Evolutionary conservation across 192 early-diverging fungal species (phyloP).

Genomic region (Rhizoclosmatium sp.): DNA sequence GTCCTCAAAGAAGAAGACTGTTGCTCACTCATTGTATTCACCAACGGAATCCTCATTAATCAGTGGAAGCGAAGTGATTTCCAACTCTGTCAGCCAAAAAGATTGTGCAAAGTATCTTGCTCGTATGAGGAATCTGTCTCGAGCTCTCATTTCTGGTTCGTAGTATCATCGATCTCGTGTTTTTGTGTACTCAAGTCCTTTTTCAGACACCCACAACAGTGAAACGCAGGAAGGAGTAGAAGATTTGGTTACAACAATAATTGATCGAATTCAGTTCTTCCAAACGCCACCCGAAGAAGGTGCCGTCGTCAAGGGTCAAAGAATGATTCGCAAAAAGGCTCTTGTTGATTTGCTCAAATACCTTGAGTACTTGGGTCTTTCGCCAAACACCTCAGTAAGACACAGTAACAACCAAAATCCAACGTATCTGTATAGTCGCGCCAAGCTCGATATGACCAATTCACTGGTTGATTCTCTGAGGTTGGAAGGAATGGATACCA

Average conservation of each 20-base stretch:
- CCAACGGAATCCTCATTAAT: conserved; percentile 7
- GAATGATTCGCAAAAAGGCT: conserved; percentile 78
- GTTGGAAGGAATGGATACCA: conserved; percentile 15
- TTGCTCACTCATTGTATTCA: not conserved
- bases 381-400: conserved; percentile 41
- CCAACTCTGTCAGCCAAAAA: not conserved
- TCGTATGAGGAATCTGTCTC: conserved; percentile 12
- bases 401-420: conserved; percentile 44
- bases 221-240: conserved; percentile 39
- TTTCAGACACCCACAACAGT: conserved; percentile 32
- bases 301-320: conserved; percentile 63
- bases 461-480: not conserved
- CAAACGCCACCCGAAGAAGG: conserved; percentile 41
- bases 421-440: conserved; percentile 39
- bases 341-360: conserved; percentile 80
- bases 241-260: conserved; percentile 45
- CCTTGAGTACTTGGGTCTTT: conserved; percentile 70
- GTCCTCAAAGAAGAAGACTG: conserved; percentile 28
- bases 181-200: not conserved
- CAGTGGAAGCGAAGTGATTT: not conserved
- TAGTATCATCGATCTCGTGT: not conserved
- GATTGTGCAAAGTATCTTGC: conserved; percentile 10
- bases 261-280: conserved; percentile 53
- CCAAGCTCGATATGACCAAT: conserved; percentile 19
- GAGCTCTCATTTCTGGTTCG: conserved; percentile 9